Evolutionary conservation across 2,329 filamentous ascomycete species (phyloP).

Genomic region (Aureobasidium leucospermi): DNA sequence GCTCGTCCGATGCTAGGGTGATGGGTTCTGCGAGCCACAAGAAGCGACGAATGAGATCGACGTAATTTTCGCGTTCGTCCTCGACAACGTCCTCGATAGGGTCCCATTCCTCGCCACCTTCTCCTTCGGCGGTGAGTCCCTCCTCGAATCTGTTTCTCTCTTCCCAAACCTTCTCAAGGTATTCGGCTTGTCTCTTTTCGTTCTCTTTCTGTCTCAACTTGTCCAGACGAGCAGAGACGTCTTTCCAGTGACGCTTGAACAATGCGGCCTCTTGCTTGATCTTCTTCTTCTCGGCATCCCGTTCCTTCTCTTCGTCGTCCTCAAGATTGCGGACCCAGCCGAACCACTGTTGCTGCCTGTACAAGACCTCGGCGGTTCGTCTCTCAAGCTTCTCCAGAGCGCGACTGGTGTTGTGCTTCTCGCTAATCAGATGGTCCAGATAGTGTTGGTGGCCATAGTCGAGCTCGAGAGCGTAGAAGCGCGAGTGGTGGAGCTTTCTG

Average conservation of each 20-base stretch:
- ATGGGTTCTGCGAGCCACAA: constrained; percentile 46
- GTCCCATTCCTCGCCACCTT: constrained; percentile 39
- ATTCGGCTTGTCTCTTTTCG: constrained; percentile 37
- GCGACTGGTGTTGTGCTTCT: constrained; percentile 30
- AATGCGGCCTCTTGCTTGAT: constrained; percentile 42
- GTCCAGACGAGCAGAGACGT: constrained; percentile 34
- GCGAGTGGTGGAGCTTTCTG: constrained; percentile 35
- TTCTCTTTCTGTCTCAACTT: constrained; percentile 32
- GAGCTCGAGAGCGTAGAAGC: constrained; percentile 36
- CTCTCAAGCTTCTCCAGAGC: constrained; percentile 39
- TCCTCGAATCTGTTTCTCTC: constrained; percentile 31
- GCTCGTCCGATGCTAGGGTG: neutral
- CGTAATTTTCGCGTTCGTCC: constrained; percentile 37
- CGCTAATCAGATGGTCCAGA: constrained; percentile 31
- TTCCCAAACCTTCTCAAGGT: constrained; percentile 36
- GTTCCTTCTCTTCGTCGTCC: constrained; percentile 37
- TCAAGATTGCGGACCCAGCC: constrained; percentile 31
- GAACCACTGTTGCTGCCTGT: constrained; percentile 42
- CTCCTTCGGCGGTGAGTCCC: constrained; percentile 22
- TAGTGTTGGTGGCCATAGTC: constrained; percentile 40
- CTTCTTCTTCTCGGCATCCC: constrained; percentile 44
- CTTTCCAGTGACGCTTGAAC: constrained; percentile 42
- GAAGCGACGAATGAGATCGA: constrained; percentile 40
- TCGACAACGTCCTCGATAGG: constrained; percentile 42
- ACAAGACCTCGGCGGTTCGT: constrained; percentile 37